Evolutionary conservation across 2,329 filamentous ascomycete species (phyloP).

Genomic region (Aspergillus piperis): DNA sequence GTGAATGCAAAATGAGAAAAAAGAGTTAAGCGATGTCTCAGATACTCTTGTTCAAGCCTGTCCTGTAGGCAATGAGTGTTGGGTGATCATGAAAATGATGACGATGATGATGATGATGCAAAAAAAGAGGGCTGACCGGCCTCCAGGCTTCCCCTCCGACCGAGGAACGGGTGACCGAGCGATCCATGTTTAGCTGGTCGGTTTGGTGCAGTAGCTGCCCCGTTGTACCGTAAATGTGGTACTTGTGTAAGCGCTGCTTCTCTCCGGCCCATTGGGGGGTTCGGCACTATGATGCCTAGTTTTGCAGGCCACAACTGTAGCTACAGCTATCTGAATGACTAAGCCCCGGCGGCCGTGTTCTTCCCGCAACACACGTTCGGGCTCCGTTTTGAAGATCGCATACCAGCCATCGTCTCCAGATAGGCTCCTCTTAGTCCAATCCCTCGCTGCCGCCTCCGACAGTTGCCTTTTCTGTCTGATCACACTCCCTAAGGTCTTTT

Average conservation of each 20-base stretch:
- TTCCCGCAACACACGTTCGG: constrained; percentile 5
- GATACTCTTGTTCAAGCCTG: neutral
- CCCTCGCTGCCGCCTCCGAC: neutral
- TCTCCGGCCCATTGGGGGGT: neutral
- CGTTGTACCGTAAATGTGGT: constrained; percentile 1
- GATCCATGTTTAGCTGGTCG: constrained; percentile 10
- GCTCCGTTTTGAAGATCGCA: neutral
- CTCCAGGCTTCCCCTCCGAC: constrained; percentile 10
- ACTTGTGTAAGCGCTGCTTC: neutral
- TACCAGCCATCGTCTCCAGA: neutral
- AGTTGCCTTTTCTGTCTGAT: neutral
- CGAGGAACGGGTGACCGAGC: constrained; percentile 14
- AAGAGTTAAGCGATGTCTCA: neutral
- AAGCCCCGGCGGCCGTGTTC: constrained; percentile 4
- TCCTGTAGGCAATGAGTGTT: neutral
- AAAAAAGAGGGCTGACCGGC: constrained; percentile 12
- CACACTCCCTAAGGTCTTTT: neutral
- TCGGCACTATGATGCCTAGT: too few species aligned
- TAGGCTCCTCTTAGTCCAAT: neutral
- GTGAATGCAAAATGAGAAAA: too few species aligned
- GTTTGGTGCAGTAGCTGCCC: constrained; percentile 7
- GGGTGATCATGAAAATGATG: constrained; percentile 2
- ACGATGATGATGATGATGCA: constrained; percentile 21
- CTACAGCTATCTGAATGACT: constrained; percentile 1
- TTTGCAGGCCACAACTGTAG: too few species aligned